Conservation (phyloP, 176 grass and related monocot genomes). For the Lolium rigidum region DNA sequence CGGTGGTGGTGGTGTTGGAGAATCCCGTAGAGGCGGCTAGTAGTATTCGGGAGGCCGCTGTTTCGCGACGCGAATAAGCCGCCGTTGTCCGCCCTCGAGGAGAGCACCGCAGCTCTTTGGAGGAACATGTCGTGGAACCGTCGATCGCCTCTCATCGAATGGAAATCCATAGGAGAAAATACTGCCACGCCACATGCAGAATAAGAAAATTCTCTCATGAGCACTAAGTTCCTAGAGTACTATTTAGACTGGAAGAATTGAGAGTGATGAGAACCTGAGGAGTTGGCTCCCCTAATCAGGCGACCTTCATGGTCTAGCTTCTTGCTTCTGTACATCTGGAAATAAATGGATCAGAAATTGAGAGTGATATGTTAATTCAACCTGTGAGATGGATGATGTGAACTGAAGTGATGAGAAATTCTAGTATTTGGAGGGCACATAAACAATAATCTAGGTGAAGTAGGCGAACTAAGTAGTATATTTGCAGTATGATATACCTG, state of each 20-base stretch:
- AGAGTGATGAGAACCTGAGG: constrained; percentile 59
- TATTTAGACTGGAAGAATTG: background rate
- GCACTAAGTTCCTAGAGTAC: background rate
- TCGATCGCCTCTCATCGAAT: constrained; percentile 74
- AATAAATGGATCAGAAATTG: constrained; percentile 30
- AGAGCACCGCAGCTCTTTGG: constrained; percentile 56
- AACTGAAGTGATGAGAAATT: constrained; percentile 4
- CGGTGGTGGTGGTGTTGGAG: constrained; percentile 62
- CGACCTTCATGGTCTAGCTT: constrained; percentile 77
- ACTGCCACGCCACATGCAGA: constrained; percentile 41
- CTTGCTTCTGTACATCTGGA: constrained; percentile 98
- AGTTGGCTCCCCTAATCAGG: constrained; percentile 60
- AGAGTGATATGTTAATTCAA: background rate
- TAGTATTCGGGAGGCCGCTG: constrained; percentile 40
- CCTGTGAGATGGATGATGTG: background rate
- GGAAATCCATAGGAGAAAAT: constrained; percentile 80
- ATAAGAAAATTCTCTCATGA: background rate
- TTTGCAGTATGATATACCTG: constrained; percentile 61
- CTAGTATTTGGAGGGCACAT: background rate
- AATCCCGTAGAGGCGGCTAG: constrained; percentile 56
- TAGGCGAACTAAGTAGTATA: background rate
- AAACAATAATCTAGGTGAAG: background rate
- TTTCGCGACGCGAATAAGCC: constrained; percentile 51
- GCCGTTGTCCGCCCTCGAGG: constrained; percentile 48
- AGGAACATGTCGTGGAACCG: constrained; percentile 76